phyloP scores from a whole-genome alignment of 495 filamentous ascomycete genomes.

The Aspergillus ostianus region DNA sequence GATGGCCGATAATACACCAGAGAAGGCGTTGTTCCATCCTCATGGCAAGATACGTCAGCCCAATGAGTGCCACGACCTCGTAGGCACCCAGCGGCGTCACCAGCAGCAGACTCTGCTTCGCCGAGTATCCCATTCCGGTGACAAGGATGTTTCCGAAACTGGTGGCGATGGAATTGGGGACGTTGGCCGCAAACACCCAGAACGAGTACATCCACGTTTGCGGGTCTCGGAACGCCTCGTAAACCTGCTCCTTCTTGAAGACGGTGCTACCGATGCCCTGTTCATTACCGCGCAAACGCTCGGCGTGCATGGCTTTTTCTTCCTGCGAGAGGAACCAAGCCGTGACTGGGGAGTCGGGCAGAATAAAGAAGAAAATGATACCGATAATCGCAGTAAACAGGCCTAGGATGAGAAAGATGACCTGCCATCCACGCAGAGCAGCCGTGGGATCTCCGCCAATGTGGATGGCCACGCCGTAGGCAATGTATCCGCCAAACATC shows the following conservation, averaged over 20 bases:
- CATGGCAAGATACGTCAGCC: slow-evolving; percentile 55
- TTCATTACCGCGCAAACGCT: slow-evolving; percentile 54
- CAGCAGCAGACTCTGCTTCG: slow-evolving; percentile 55
- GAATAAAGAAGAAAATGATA: slow-evolving; percentile 51
- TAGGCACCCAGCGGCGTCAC: slow-evolving; percentile 58
- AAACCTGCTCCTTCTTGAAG: slow-evolving; percentile 55
- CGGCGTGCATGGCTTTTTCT: slow-evolving; percentile 54
- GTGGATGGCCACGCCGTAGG: slow-evolving; percentile 54
- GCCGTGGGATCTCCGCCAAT: slow-evolving; percentile 20
- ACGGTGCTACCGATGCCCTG: slow-evolving; percentile 59
- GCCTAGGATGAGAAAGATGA: slow-evolving; percentile 61
- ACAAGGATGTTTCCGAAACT: slow-evolving; percentile 35
- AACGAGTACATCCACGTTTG: slow-evolving; percentile 56
- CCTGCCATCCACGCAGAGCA: slow-evolving; percentile 51
- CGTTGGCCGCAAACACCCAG: slow-evolving; percentile 52
- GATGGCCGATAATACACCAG: slow-evolving; percentile 23
- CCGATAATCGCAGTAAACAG: slow-evolving; percentile 52
- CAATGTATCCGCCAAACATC: slow-evolving; percentile 55
- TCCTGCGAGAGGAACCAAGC: slow-evolving; percentile 53
- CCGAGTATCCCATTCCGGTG: slow-evolving; percentile 26
- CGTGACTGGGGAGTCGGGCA: slow-evolving; percentile 62
- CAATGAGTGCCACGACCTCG: slow-evolving; percentile 54
- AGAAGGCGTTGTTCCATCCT: slow-evolving; percentile 33
- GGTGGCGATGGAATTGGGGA: slow-evolving; percentile 36
- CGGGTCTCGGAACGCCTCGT: slow-evolving; percentile 50